Percentiles rank a stretch among this genome's conserved stretches.
phyloP scores from a whole-genome alignment of 1,139 yeast genomes.

The Meyerozyma elateridarum region DNA sequence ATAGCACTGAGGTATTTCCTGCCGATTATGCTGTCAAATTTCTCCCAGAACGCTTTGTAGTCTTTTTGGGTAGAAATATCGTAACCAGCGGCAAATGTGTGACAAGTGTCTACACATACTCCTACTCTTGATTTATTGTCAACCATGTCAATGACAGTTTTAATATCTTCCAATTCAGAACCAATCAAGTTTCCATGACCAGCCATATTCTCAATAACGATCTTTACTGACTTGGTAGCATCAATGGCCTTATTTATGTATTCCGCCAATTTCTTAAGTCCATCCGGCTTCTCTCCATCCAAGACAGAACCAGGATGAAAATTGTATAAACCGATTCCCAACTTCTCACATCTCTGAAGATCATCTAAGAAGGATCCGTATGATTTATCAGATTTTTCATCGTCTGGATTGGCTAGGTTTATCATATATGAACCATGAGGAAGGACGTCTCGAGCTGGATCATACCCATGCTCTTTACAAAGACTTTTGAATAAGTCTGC shows the following conservation, averaged over 20 bases:
- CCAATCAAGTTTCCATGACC: conserved; percentile 94
- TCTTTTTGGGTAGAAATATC: conserved; percentile 61
- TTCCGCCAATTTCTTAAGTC: conserved; percentile 64
- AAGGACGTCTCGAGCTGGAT: conserved; percentile 67
- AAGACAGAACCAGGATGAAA: conserved; percentile 94
- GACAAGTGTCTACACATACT: conserved; percentile 94
- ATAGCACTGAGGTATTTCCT: conserved; percentile 69
- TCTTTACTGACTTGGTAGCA: conserved; percentile 72
- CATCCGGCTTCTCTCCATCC: conserved; percentile 62
- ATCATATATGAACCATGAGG: conserved; percentile 96
- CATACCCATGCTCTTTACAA: conserved; percentile 60
- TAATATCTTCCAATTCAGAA: conserved; percentile 69
- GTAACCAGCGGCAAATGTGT: conserved; percentile 93
- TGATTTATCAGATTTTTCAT: conserved; percentile 72
- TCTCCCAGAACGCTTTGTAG: conserved; percentile 64
- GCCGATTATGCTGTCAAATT: conserved; percentile 73
- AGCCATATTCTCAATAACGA: conserved; percentile 96
- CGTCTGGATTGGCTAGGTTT: conserved; percentile 87
- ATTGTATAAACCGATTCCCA: conserved; percentile 82
- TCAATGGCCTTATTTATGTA: conserved; percentile 75
- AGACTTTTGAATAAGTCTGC: conserved; percentile 56
- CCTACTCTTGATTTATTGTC: conserved; percentile 81
- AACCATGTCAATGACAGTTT: conserved; percentile 67
- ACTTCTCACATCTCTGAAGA: conserved; percentile 74
- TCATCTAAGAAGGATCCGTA: conserved; percentile 83